Evolutionary conservation across 1,139 yeast genomes (phyloP), one percentile per base, ranked within the genome.

Genomic region (Suhomyces panamericanus): DNA sequence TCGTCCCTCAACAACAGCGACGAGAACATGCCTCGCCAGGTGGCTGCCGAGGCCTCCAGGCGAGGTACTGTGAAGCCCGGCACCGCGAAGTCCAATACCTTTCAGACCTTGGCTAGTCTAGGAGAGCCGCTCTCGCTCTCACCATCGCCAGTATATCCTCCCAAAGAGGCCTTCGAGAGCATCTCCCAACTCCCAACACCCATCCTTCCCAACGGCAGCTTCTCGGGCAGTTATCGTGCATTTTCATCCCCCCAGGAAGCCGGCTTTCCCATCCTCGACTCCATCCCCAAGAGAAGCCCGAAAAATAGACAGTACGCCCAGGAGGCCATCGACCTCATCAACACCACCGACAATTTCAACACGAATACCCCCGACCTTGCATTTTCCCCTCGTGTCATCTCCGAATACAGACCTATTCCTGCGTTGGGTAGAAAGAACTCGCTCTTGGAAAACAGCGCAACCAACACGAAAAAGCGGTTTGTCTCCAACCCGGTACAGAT

Each of bases 331-430:
- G 24, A 20, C 2, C 24, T 20, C 7, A 20, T 20, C 24, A 20
- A 20, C 24, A 20, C 24, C 9, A 20, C n/a, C 2, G 29, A 26
- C n/a, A 26, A 26, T 26, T 26, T 26, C 29, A 26, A 12, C 29
- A 26, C n/a, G 14, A 40, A 28, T 12, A 10, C 13, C 12, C 35
- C 24, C 35, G 29, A 31, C 30, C 11, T 11, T 9, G 17, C 26
- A 6, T 29, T n/a, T 6, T 32, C 49, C 7, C 41, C 43, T 13
- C 55, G 76, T 48, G 62, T 67, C 13, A 46, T 66, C 2, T 68
- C 74, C 3, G 77, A 71, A 26, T 71, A 67, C 54, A 59, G 56
- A 35, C 76, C 75, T 0, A 37, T 52, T 13, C 47, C 52, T 10
- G 45, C 54, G 4, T 48, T 59, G 24, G 66, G 58, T 14, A 54